Conservation (phyloP, 2,329 filamentous ascomycete species). For the Hymenotorrendiella dingleyae region DNA sequence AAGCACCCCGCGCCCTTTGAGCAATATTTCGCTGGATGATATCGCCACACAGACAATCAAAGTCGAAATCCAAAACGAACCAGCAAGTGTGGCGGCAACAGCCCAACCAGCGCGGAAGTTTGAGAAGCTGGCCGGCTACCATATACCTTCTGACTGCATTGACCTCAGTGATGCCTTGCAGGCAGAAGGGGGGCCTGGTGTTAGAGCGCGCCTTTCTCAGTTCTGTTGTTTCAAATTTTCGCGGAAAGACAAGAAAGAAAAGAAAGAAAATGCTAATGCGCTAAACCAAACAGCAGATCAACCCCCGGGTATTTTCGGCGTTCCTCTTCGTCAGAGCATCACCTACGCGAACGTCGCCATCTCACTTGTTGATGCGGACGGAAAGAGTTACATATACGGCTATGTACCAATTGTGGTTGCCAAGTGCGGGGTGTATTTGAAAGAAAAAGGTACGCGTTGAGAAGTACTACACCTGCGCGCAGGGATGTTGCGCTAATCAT, state of each 20-base stretch:
- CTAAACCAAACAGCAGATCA: conserved; percentile 20
- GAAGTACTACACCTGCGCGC: too few species aligned
- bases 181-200: conserved; percentile 2
- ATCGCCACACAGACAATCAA: too few species aligned
- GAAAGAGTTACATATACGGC: conserved; percentile 94
- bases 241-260: conserved; percentile 1
- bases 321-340: conserved; percentile 90
- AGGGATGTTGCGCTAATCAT: conserved; percentile 8
- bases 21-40: too few species aligned
- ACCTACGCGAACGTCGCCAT: conserved; percentile 98
- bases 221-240: conserved; percentile 7
- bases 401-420: conserved; percentile 98
- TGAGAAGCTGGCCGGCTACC: not conserved
- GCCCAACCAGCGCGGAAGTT: not conserved
- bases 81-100: conserved; percentile 1
- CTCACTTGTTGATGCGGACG: conserved; percentile 85
- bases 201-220: conserved; percentile 1
- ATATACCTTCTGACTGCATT: not conserved
- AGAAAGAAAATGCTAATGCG: conserved; percentile 14
- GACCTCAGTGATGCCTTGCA: conserved; percentile 2
- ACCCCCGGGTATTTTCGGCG: conserved; percentile 81
- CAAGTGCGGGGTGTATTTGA: conserved; percentile 94
- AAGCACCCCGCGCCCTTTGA: not conserved
- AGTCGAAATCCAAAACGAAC: too few species aligned
- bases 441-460: conserved; percentile 83